A percentile compares a stretch with the other conserved stretches of the same genome.
Conservation (phyloP, 2,329 filamentous ascomycete genomes). For the Davidsoniella virescens region DNA sequence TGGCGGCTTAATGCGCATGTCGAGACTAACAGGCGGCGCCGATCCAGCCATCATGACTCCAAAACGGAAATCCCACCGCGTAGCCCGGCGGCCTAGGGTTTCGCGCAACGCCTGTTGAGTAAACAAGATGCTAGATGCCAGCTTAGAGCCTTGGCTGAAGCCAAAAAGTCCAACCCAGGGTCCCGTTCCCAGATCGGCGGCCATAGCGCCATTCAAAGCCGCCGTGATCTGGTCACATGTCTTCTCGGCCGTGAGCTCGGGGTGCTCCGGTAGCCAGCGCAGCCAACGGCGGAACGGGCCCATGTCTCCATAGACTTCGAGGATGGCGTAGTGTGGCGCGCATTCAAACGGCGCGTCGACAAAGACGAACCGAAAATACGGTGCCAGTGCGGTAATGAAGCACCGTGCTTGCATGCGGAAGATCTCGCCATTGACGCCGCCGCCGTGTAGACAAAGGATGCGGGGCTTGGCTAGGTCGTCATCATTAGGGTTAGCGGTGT, state of each 20-base stretch:
- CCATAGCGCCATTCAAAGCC: constrained; percentile 31
- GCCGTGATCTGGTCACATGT: constrained; percentile 26
- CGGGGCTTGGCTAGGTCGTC: constrained; percentile 32
- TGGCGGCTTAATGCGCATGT: constrained; percentile 19
- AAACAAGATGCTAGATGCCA: constrained; percentile 42
- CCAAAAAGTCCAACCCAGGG: constrained; percentile 45
- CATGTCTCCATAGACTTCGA: constrained; percentile 45
- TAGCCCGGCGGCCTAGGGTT: constrained; percentile 18
- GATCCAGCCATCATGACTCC: constrained; percentile 46
- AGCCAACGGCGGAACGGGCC: constrained; percentile 50
- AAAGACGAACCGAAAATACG: constrained; percentile 55
- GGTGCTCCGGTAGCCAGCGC: constrained; percentile 43
- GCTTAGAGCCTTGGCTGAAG: constrained; percentile 51
- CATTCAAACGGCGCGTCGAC: constrained; percentile 52
- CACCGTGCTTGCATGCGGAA: constrained; percentile 53
- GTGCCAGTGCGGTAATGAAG: constrained; percentile 28
- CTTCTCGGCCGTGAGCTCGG: constrained; percentile 30
- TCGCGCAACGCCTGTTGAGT: constrained; percentile 40
- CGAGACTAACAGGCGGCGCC: constrained; percentile 39
- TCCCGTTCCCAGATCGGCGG: constrained; percentile 36
- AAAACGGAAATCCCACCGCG: constrained; percentile 36
- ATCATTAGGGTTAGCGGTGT: not conserved
- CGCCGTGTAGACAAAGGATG: constrained; percentile 68
- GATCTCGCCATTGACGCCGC: constrained; percentile 54
- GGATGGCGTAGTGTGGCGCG: constrained; percentile 43